Evolutionary conservation across 192 early-diverging fungal species (phyloP).

Genomic region (Obelidium mucronatum): DNA sequence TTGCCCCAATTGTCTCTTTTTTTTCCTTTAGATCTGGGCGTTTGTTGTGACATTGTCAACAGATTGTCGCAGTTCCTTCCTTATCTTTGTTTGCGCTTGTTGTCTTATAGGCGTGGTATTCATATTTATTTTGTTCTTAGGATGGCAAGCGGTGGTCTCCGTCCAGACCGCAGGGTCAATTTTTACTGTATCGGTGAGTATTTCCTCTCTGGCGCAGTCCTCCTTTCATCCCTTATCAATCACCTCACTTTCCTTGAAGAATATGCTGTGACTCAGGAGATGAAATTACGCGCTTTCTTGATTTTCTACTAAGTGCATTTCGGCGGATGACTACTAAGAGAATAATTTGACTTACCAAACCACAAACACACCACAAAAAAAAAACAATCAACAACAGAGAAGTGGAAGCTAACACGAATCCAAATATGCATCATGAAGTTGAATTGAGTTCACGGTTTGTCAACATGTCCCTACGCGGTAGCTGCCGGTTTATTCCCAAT

Average conservation of each 20-base stretch:
- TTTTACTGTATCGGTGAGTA: neutral
- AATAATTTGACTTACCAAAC: neutral
- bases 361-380: neutral
- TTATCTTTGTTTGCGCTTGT: neutral
- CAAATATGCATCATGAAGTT: too few relatives aligned
- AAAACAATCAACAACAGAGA: neutral
- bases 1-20: too few relatives aligned
- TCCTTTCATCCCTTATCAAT: neutral
- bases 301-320: neutral
- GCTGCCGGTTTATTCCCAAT: conserved; percentile 16
- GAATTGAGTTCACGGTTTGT: neutral
- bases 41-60: neutral
- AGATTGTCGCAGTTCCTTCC: neutral
- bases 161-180: conserved; percentile 4
- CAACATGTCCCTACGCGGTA: conserved; percentile 10
- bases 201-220: neutral
- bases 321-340: neutral
- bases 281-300: too few relatives aligned
- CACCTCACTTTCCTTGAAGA: neutral
- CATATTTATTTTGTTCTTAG: neutral
- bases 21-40: neutral
- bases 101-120: neutral
- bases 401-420: too few relatives aligned
- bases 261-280: too few relatives aligned
- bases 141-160: conserved; percentile 1